Evolutionary conservation across 192 early-diverging fungal genomes (phyloP).

Genomic region (Jimgerdemannia flammicorona): DNA sequence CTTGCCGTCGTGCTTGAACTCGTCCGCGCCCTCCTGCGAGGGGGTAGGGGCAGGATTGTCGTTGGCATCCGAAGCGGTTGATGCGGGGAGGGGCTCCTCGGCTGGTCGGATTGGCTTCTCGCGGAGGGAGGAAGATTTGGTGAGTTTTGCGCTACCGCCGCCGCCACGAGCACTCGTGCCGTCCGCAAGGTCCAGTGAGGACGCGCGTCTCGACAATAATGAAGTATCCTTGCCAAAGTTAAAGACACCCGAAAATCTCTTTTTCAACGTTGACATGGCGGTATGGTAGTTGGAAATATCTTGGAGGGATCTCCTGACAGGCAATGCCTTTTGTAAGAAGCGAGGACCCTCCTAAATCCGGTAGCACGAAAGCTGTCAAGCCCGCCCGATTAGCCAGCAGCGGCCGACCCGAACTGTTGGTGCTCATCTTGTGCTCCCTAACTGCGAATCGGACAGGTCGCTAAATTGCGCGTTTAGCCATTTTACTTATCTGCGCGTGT

Average conservation of each 20-base stretch:
- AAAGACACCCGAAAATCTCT: background rate
- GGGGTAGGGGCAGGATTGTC: background rate
- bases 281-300: no score
- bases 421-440: no score
- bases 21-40: background rate
- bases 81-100: background rate
- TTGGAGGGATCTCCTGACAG: no score
- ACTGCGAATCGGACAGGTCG: no score
- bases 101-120: background rate
- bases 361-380: no score
- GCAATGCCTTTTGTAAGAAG: no score
- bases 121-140: background rate
- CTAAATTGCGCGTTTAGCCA: no score
- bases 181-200: background rate
- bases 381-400: no score
- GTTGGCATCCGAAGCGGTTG: background rate
- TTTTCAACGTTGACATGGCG: background rate
- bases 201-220: background rate
- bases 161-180: background rate
- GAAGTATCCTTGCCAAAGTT: background rate
- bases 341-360: no score
- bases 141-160: background rate
- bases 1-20: background rate
- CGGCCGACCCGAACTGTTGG: no score
- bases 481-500: no score